A percentile compares a stretch with the other conserved stretches of the same genome.
These are phyloP conservation scores for Rhizoclosmatium sp. DNA, from an alignment of 192 early-diverging fungal genomes.

Conservation along the genomic window DNA sequence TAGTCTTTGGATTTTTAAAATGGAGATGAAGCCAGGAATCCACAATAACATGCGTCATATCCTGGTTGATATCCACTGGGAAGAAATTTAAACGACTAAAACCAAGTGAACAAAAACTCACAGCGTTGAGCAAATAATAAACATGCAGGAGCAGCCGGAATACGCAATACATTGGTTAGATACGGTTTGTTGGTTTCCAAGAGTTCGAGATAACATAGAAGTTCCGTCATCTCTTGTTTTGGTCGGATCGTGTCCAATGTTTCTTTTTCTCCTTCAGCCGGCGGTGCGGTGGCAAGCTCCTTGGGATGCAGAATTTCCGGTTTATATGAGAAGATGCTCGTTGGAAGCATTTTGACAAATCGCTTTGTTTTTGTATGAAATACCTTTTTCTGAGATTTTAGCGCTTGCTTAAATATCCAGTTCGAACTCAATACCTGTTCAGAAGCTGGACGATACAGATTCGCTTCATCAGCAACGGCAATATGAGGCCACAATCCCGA, in stretches of 20 bases:
- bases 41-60: slow-evolving; percentile 62
- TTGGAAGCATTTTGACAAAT: slow-evolving; percentile 70
- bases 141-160: slow-evolving; percentile 63
- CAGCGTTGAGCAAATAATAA: slow-evolving; percentile 66
- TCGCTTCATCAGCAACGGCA: slow-evolving; percentile 72
- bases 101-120: slow-evolving; percentile 44
- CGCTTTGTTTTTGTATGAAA: slow-evolving; percentile 68
- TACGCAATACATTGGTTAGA: slow-evolving; percentile 64
- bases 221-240: slow-evolving; percentile 46
- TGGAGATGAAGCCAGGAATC: slow-evolving; percentile 64
- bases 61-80: slow-evolving; percentile 64
- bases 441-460: slow-evolving; percentile 42
- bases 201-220: slow-evolving; percentile 69
- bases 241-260: slow-evolving; percentile 50
- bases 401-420: slow-evolving; percentile 24
- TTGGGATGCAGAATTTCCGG: slow-evolving; percentile 64
- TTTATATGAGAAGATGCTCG: slow-evolving; percentile 61
- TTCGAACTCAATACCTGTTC: slow-evolving; percentile 20
- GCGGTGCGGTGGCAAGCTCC: slow-evolving; percentile 35
- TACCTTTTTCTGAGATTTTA: slow-evolving; percentile 56
- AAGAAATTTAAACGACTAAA: neutral
- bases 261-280: slow-evolving; percentile 35
- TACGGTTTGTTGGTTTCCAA: slow-evolving; percentile 75
- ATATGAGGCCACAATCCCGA: slow-evolving; percentile 73
- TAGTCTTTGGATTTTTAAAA: slow-evolving; percentile 51